These are phyloP conservation scores for Colletotrichum trifolii DNA, from an alignment of 2,329 filamentous ascomycete genomes.

Conservation along the genomic window DNA sequence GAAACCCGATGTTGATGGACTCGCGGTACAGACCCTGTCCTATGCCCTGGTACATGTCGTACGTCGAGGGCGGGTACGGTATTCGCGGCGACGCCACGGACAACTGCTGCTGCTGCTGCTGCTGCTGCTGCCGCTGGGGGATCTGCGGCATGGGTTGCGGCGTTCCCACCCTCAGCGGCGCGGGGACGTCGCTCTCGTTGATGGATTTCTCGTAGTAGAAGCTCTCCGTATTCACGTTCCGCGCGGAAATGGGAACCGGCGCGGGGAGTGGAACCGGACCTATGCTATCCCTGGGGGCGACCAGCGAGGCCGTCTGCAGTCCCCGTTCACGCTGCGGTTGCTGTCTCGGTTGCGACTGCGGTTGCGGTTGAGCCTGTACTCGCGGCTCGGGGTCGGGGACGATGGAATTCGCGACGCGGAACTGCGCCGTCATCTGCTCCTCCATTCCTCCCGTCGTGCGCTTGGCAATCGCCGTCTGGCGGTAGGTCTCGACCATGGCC, in stretches of 20 bases:
- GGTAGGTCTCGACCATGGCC: constrained; percentile 18
- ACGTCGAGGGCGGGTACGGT: constrained; percentile 24
- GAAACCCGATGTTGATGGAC: constrained; percentile 31
- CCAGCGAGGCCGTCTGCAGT: too few species aligned
- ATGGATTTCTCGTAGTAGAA: constrained; percentile 31
- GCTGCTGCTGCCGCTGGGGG: too few species aligned
- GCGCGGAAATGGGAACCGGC: not conserved
- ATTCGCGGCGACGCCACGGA: not conserved
- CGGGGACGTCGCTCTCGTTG: constrained; percentile 13
- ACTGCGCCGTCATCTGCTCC: constrained; percentile 30
- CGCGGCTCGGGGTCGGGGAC: not conserved
- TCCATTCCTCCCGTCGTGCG: constrained; percentile 31
- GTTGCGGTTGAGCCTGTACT: too few species aligned
- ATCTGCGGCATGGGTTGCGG: not conserved
- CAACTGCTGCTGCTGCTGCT: not conserved
- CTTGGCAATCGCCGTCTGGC: constrained; percentile 27
- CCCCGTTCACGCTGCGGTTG: too few species aligned
- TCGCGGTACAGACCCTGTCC: constrained; percentile 29
- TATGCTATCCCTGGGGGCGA: too few species aligned
- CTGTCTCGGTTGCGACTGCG: too few species aligned
- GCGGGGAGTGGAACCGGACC: not conserved
- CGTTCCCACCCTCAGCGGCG: constrained; percentile 12
- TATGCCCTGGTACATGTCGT: constrained; percentile 26
- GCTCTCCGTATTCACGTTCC: constrained; percentile 9
- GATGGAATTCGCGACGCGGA: constrained; percentile 5